A percentile compares a stretch with the other conserved stretches of the same genome.
Evolutionary conservation across 1,139 yeast species (phyloP).

Genomic region (Diutina ranongensis): DNA sequence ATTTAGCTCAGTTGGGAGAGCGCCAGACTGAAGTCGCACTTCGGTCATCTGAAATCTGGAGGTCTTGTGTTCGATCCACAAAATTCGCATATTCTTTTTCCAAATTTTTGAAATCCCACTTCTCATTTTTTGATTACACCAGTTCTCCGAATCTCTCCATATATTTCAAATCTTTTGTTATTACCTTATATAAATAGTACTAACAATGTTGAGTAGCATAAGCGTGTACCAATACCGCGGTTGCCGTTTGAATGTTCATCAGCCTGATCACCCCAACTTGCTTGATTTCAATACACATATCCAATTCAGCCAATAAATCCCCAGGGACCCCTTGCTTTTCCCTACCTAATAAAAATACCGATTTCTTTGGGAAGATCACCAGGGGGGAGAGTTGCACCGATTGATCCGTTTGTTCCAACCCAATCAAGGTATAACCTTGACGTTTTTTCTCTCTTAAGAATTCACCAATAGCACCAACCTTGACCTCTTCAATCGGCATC

Average conservation of each 20-base stretch:
- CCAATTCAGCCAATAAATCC: slow-evolving; percentile 67
- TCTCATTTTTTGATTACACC: too few relatives aligned
- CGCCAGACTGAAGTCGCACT: slow-evolving; percentile 4
- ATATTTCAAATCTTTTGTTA: too few relatives aligned
- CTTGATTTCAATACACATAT: slow-evolving; percentile 80
- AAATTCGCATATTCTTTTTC: background rate
- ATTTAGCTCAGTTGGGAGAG: slow-evolving; percentile 6
- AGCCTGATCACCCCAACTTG: slow-evolving; percentile 88
- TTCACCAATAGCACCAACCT: slow-evolving; percentile 36
- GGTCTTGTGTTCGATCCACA: slow-evolving; percentile 6
- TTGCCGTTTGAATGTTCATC: slow-evolving; percentile 94
- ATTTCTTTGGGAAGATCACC: slow-evolving; percentile 65
- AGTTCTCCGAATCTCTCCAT: too few relatives aligned
- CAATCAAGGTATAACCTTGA: slow-evolving; percentile 79
- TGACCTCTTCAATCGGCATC: slow-evolving; percentile 91
- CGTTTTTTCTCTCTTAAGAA: slow-evolving; percentile 54
- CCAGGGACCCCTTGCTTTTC: slow-evolving; percentile 94
- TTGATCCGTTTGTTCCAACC: slow-evolving; percentile 86
- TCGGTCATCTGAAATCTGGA: background rate
- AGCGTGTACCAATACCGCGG: slow-evolving; percentile 88
- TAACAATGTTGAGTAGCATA: slow-evolving; percentile 67
- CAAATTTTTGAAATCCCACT: background rate
- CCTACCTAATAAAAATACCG: slow-evolving; percentile 68
- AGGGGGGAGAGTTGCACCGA: slow-evolving; percentile 57
- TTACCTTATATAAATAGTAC: too few relatives aligned